phyloP scores from a whole-genome alignment of 2,329 filamentous ascomycete genomes.

The Colletotrichum sp. region DNA sequence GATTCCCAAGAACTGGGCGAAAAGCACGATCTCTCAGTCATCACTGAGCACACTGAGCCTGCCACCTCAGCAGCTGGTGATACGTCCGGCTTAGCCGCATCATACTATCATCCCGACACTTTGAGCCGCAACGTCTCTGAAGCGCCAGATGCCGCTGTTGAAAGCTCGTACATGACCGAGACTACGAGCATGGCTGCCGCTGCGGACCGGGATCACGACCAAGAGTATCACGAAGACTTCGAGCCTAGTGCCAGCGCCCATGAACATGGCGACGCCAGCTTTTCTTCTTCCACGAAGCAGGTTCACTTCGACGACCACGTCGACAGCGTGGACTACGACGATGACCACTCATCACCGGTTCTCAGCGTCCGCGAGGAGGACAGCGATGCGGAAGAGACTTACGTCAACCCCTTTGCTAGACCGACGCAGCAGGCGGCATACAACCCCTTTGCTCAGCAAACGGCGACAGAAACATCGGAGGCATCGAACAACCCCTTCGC shows the following conservation, averaged over 20 bases:
- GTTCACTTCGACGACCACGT: neutral
- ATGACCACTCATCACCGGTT: conserved; percentile 1
- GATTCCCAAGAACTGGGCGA: neutral
- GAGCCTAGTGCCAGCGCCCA: neutral
- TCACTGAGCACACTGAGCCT: conserved; percentile 6
- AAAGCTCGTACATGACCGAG: conserved; percentile 7
- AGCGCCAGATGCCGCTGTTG: neutral
- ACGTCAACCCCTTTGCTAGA: conserved; percentile 2
- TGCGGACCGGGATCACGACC: neutral
- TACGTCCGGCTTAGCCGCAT: neutral
- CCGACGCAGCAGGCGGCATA: neutral
- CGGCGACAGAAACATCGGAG: neutral
- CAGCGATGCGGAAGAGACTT: neutral
- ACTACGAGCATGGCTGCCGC: neutral
- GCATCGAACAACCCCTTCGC: neutral
- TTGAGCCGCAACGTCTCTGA: neutral
- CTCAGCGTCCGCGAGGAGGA: conserved; percentile 1
- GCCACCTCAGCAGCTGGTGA: neutral
- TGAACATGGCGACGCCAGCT: neutral
- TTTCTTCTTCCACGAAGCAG: neutral
- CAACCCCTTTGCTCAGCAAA: conserved; percentile 1
- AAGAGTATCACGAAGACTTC: neutral
- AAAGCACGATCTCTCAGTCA: neutral
- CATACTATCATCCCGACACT: neutral
- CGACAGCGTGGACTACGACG: neutral